Base-by-base conservation (phyloP, 2,329 filamentous ascomycete species). In the Truncatella angustata region DNA sequence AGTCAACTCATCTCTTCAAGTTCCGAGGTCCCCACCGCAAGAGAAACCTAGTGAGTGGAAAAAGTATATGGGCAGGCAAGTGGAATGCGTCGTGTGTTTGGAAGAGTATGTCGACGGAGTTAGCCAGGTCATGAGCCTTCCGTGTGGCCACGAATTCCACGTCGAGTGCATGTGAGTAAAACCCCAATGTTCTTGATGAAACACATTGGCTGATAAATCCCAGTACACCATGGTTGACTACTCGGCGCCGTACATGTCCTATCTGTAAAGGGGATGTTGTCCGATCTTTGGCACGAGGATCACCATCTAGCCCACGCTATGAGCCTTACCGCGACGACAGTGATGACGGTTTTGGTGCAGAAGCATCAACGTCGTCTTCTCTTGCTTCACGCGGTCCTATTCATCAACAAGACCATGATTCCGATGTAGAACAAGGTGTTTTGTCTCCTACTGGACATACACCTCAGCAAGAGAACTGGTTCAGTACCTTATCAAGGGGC, bases 261-360 rank as follows among this genome's bases (percentile, higher is more conserved):
- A 97, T 99, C 55, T 99, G 94, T 75, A 99, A 99, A 74, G 91
- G 92, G 45, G 94, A 99, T 66, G 94, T 99, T 32, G 93, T 99
- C 14, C 76, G 81, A 26, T 85, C 82, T 7, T 70, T 91, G 57
- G 80, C 84, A 16, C 77, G 75, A 28, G 76, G 77, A 9, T 73
- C 75, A 12, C 70, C 77, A 5, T 79, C 77, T 3, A 74, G 71
- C 36, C 78, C 79, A 14, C 71, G 76, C 28, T 81, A 82, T 53
- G 79, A 81, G 42, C 71, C 77, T 2, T 82, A 81, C 54, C 75
- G 70, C n/a, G 79, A 82, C 51, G 78, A 79, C 43, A 74, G 72
- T 21, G 74, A 80, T 1, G 77, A 73, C n/a, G 72, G 67, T 18
- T 50, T 61, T 20, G 50, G 45, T 10, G 52, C 46, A 4, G 55